phyloP scores from a whole-genome alignment of 1,284 basidiomycete genomes.

The Sporisorium exsertum region DNA sequence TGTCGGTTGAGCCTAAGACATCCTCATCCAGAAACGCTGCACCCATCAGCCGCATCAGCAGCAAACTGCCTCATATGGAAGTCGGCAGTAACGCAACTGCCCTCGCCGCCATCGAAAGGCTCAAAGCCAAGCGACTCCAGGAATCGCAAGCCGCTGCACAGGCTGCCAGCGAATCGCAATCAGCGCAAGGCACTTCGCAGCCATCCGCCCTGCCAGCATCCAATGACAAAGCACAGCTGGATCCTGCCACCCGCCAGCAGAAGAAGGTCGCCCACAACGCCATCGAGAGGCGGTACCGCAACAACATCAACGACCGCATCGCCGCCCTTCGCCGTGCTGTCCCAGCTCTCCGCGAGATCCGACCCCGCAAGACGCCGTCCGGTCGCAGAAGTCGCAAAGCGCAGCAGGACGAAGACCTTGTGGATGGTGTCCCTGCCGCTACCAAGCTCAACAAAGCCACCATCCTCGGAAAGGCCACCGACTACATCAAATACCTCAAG shows the following conservation, averaged over 20 bases:
- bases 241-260: conserved; percentile 44
- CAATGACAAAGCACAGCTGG: conserved; percentile 29
- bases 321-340: conserved; percentile 77
- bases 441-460: conserved; percentile 69
- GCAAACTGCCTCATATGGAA: conserved; percentile 59
- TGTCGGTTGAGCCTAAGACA: conserved; percentile 14
- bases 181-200: conserved; percentile 3
- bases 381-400: conserved; percentile 57
- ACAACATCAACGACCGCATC: conserved; percentile 68
- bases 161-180: conserved; percentile 20
- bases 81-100: conserved; percentile 60
- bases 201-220: background rate
- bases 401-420: conserved; percentile 59
- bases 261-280: conserved; percentile 68
- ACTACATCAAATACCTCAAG: conserved; percentile 68
- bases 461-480: conserved; percentile 66
- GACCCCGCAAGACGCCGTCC: conserved; percentile 54
- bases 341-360: conserved; percentile 76
- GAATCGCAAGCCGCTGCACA: conserved; percentile 46
- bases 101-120: conserved; percentile 52
- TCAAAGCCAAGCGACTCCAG: conserved; percentile 49
- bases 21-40: conserved; percentile 6
- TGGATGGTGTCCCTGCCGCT: conserved; percentile 67
- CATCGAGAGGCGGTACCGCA: conserved; percentile 66
- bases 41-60: conserved; percentile 28